phyloP scores from a whole-genome alignment of 177 flowering plant species.

The Vitis hybrid region DNA sequence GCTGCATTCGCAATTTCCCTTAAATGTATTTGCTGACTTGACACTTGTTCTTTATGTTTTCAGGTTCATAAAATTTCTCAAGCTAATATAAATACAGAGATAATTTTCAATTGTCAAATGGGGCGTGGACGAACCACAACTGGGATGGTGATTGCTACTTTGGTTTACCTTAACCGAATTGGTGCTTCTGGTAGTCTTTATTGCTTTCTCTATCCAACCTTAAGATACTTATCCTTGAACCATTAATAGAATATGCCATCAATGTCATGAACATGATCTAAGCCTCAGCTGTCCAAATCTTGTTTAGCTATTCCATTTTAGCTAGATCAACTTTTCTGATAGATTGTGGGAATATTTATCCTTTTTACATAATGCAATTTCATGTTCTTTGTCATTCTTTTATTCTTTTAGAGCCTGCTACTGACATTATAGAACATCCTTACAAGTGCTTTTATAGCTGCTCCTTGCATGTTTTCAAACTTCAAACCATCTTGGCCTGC shows the following conservation, averaged over 20 bases:
- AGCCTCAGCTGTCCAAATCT: neutral
- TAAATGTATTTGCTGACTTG: neutral
- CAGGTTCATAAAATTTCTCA: conserved; percentile 79
- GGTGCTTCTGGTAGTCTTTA: conserved; percentile 76
- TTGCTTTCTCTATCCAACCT: conserved; percentile 12
- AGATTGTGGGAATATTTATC: too few relatives aligned
- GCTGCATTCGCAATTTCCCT: neutral
- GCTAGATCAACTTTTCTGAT: too few relatives aligned
- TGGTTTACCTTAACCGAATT: conserved; percentile 75
- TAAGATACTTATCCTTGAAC: conserved; percentile 4
- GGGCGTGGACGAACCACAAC: conserved; percentile 98
- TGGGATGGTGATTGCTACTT: conserved; percentile 97
- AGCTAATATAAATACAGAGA: conserved; percentile 64
- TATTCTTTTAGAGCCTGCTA: too few relatives aligned
- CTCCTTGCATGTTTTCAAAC: too few relatives aligned
- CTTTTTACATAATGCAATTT: too few relatives aligned
- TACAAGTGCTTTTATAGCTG: too few relatives aligned
- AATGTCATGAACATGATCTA: neutral
- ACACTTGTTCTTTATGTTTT: conserved; percentile 14
- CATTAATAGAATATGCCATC: neutral
- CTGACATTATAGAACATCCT: too few relatives aligned
- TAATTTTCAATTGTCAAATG: conserved; percentile 96
- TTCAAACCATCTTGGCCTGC: too few relatives aligned
- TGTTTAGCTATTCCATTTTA: too few relatives aligned
- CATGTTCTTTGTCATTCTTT: too few relatives aligned